These are phyloP conservation scores for Pseudogymnoascus pannorum DNA, from an alignment of 2,329 filamentous ascomycete species.

Conservation along the genomic window DNA sequence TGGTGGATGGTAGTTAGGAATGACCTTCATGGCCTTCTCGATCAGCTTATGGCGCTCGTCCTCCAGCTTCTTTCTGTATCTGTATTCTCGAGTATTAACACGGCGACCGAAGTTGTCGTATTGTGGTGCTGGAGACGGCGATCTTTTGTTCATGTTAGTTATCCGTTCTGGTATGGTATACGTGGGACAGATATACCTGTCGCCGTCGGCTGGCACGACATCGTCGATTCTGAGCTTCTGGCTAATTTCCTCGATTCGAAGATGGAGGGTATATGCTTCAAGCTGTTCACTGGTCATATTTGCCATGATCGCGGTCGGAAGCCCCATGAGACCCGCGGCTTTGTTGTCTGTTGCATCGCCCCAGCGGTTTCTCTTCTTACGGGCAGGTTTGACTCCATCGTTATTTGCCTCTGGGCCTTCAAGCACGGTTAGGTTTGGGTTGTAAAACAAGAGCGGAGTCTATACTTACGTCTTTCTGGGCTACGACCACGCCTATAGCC, in stretches of 20 bases:
- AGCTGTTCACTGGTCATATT: slow-evolving; percentile 99
- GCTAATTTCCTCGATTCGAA: slow-evolving; percentile 98
- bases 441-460: slow-evolving; percentile 19
- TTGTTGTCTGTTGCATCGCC: slow-evolving; percentile 97
- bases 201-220: slow-evolving; percentile 92
- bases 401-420: slow-evolving; percentile 26
- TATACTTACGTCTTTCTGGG: slow-evolving; percentile 64
- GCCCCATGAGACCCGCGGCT: slow-evolving; percentile 92
- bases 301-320: slow-evolving; percentile 91
- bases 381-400: slow-evolving; percentile 70
- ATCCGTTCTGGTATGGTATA: neutral
- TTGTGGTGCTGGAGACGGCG: slow-evolving; percentile 88
- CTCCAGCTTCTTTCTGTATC: slow-evolving; percentile 95
- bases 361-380: slow-evolving; percentile 99
- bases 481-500: slow-evolving; percentile 82
- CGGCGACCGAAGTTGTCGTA: slow-evolving; percentile 99
- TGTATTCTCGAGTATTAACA: slow-evolving; percentile 98
- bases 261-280: slow-evolving; percentile 90
- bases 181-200: slow-evolving; percentile 58
- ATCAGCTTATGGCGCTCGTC: slow-evolving; percentile 98
- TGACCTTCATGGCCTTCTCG: slow-evolving; percentile 98
- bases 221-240: slow-evolving; percentile 99
- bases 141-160: slow-evolving; percentile 46
- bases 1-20: slow-evolving; percentile 98
- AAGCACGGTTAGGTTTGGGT: slow-evolving; percentile 36